Conservation (phyloP, 345 rosid species). For the Citrus medica region DNA sequence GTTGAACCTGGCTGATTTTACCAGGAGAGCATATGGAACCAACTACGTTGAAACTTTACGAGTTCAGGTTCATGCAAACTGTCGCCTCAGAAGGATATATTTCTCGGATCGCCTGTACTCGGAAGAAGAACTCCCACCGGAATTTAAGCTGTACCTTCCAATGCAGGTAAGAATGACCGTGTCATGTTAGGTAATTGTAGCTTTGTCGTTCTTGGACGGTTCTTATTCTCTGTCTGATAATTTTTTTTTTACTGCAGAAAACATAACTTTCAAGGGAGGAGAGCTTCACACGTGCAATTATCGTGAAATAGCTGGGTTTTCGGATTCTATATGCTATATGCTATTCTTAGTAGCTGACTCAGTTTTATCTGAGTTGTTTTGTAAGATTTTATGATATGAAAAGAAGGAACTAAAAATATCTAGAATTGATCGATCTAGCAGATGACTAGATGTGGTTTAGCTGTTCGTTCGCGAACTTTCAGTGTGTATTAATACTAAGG, state of each 20-base stretch:
- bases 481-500: not conserved
- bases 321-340: not conserved
- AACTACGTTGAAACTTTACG: slow-evolving; percentile 92
- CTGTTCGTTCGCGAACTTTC: not conserved
- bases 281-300: not conserved
- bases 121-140: slow-evolving; percentile 97
- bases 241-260: slow-evolving; percentile 42
- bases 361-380: not conserved
- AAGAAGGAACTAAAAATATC: not conserved
- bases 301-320: not conserved
- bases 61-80: slow-evolving; percentile 96
- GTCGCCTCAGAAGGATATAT: slow-evolving; percentile 85
- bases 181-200: not conserved
- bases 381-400: not conserved
- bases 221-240: not conserved
- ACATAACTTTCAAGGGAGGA: slow-evolving; percentile 15
- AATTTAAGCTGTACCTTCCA: slow-evolving; percentile 91
- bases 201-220: not conserved
- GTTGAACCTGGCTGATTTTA: slow-evolving; percentile 85
- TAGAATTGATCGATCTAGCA: not conserved
- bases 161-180: slow-evolving; percentile 54
- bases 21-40: slow-evolving; percentile 93
- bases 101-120: slow-evolving; percentile 93
- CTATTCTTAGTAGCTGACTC: not conserved
- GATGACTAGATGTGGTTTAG: not conserved